Evolutionary conservation across 805 yeast genomes (phyloP).

Genomic region (Deakozyma indianensis): DNA sequence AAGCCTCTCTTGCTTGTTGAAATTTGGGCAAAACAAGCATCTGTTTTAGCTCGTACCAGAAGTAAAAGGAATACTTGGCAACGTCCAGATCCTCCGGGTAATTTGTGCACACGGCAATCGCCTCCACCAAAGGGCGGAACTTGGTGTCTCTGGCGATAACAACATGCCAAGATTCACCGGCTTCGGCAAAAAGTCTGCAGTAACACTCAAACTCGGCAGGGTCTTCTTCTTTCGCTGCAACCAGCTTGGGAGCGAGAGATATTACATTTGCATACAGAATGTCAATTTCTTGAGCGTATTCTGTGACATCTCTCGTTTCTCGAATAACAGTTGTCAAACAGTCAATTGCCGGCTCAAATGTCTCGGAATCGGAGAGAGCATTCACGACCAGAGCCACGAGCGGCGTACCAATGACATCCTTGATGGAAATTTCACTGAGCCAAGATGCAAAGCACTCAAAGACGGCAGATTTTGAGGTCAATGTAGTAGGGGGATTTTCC

Average conservation of each 20-base stretch:
- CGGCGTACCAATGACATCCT: slow-evolving; percentile 48
- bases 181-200: slow-evolving; percentile 71
- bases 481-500: slow-evolving; percentile 18
- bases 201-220: slow-evolving; percentile 53
- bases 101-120: slow-evolving; percentile 54
- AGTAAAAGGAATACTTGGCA: slow-evolving; percentile 79
- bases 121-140: slow-evolving; percentile 60
- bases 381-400: slow-evolving; percentile 56
- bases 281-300: slow-evolving; percentile 36
- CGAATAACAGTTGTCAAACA: slow-evolving; percentile 68
- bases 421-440: slow-evolving; percentile 76
- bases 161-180: slow-evolving; percentile 93
- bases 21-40: slow-evolving; percentile 48
- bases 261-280: slow-evolving; percentile 59
- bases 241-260: slow-evolving; percentile 34
- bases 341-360: slow-evolving; percentile 76
- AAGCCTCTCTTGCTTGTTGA: slow-evolving; percentile 34
- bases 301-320: slow-evolving; percentile 62
- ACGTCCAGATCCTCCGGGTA: slow-evolving; percentile 76
- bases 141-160: slow-evolving; percentile 50
- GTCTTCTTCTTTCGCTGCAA: slow-evolving; percentile 27
- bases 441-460: slow-evolving; percentile 76
- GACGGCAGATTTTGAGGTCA: slow-evolving; percentile 29
- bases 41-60: slow-evolving; percentile 77
- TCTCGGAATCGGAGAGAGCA: slow-evolving; percentile 39